Evolutionary conservation across 768 basidiomycete genomes (phyloP).

Genomic region (Rhodotorula kratochvilovae): DNA sequence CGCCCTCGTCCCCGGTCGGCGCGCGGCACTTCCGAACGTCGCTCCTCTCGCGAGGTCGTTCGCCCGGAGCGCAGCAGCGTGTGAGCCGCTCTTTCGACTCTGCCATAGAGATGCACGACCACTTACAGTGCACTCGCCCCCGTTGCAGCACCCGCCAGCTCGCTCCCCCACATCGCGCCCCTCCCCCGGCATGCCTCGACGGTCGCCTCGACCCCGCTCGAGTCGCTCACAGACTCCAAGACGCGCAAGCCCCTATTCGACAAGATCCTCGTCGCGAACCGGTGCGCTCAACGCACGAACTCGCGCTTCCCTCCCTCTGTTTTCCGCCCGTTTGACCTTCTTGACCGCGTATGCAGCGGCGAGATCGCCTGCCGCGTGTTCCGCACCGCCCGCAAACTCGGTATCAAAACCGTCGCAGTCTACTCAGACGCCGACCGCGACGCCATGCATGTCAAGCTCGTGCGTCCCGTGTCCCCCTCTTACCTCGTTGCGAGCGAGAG

Average conservation of each 20-base stretch:
- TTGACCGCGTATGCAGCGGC: conserved; percentile 57
- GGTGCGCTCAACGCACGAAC: conserved; percentile 52
- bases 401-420: conserved; percentile 86
- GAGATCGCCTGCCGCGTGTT: conserved; percentile 96
- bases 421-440: conserved; percentile 80
- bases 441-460: conserved; percentile 76
- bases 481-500: not conserved
- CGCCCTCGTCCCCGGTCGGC: not conserved
- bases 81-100: not conserved
- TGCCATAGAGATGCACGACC: not conserved
- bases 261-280: conserved; percentile 87
- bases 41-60: not conserved
- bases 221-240: not conserved
- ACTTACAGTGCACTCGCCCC: not conserved
- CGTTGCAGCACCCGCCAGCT: not conserved
- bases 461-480: conserved; percentile 43
- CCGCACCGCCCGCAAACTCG: conserved; percentile 77
- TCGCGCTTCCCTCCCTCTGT: not conserved
- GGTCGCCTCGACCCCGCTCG: not conserved
- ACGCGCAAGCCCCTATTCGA: conserved; percentile 55
- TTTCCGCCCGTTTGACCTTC: too few species aligned
- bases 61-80: too few species aligned
- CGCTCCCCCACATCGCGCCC: not conserved
- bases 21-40: not conserved
- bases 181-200: not conserved